A percentile compares a stretch with the other conserved stretches of the same genome.
Conservation (phyloP, 2,329 filamentous ascomycete genomes). For the Curvularia lunata region DNA sequence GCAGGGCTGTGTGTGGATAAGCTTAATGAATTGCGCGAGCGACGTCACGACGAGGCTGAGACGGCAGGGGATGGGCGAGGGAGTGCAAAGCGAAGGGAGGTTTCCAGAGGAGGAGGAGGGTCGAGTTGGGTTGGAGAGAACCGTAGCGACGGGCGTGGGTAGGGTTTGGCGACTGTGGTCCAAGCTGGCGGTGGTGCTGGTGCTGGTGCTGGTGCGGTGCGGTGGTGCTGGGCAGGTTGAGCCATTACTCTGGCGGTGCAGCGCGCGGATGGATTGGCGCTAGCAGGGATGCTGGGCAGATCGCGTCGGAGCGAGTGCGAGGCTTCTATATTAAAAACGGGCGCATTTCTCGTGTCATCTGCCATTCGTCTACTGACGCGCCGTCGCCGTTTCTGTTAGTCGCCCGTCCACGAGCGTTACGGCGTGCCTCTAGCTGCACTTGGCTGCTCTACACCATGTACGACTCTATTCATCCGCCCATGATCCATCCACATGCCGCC, state of each 20-base stretch:
- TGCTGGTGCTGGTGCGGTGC: neutral
- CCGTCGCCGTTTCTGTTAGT: neutral
- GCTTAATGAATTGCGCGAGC: slow-evolving; percentile 9
- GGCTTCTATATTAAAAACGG: slow-evolving; percentile 31
- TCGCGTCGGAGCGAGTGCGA: slow-evolving; percentile 25
- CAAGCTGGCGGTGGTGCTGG: slow-evolving; percentile 18
- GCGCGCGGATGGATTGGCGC: slow-evolving; percentile 26
- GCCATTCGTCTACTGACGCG: slow-evolving; percentile 15
- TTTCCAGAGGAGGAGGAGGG: too few relatives aligned
- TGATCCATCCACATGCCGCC: too few relatives aligned
- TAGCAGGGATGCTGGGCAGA: slow-evolving; percentile 38
- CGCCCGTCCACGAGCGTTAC: neutral
- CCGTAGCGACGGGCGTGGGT: slow-evolving; percentile 25
- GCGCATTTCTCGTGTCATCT: slow-evolving; percentile 13
- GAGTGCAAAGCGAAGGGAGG: slow-evolving; percentile 9
- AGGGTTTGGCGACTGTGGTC: slow-evolving; percentile 19
- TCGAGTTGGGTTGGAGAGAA: neutral
- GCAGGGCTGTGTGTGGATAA: slow-evolving; percentile 17
- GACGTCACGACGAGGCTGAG: slow-evolving; percentile 33
- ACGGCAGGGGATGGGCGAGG: neutral
- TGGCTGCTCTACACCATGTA: too few relatives aligned
- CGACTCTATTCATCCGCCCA: too few relatives aligned
- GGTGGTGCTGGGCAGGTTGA: slow-evolving; percentile 17
- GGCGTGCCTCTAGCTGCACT: too few relatives aligned
- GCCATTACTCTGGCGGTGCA: slow-evolving; percentile 24